These are phyloP conservation scores for Sphaerulina vaccinii DNA, from an alignment of 2,329 filamentous ascomycete species.

Conservation along the genomic window DNA sequence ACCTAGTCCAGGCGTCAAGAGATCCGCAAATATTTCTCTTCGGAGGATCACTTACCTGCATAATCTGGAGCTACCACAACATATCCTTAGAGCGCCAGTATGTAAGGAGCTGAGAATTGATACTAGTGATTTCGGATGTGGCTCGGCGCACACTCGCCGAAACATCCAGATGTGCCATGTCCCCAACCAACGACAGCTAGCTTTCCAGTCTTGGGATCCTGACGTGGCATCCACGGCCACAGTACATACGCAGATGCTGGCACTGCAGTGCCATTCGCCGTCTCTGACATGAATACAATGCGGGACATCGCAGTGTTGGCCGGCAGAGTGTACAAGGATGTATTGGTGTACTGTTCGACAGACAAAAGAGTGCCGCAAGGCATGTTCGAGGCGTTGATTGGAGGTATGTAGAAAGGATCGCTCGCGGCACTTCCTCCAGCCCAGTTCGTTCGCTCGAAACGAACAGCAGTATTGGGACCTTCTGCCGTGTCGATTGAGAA, in stretches of 20 bases:
- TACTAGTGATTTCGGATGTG: slow-evolving; percentile 35
- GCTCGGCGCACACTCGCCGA: slow-evolving; percentile 29
- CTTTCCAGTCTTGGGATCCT: slow-evolving; percentile 7
- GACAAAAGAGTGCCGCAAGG: slow-evolving; percentile 42
- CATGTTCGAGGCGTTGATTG: slow-evolving; percentile 25
- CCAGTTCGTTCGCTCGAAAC: slow-evolving; percentile 34
- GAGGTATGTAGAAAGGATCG: slow-evolving; percentile 44
- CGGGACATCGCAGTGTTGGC: slow-evolving; percentile 48
- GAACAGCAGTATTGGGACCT: slow-evolving; percentile 29
- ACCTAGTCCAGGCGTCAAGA: background rate
- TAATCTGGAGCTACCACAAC: slow-evolving; percentile 34
- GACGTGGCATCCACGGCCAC: slow-evolving; percentile 47
- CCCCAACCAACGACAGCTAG: slow-evolving; percentile 28
- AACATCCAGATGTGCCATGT: slow-evolving; percentile 28
- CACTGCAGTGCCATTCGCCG: slow-evolving; percentile 47
- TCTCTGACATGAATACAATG: slow-evolving; percentile 50
- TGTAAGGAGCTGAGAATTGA: slow-evolving; percentile 30
- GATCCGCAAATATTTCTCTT: background rate
- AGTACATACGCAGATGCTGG: slow-evolving; percentile 53
- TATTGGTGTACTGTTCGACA: slow-evolving; percentile 43
- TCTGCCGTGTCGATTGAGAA: slow-evolving; percentile 21
- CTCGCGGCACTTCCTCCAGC: slow-evolving; percentile 25
- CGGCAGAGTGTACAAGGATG: slow-evolving; percentile 43
- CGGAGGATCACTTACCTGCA: slow-evolving; percentile 24
- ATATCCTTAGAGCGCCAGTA: slow-evolving; percentile 35